These are phyloP conservation scores for Xylaria sp. DNA, from an alignment of 2,329 filamentous ascomycete species.

Conservation along the genomic window DNA sequence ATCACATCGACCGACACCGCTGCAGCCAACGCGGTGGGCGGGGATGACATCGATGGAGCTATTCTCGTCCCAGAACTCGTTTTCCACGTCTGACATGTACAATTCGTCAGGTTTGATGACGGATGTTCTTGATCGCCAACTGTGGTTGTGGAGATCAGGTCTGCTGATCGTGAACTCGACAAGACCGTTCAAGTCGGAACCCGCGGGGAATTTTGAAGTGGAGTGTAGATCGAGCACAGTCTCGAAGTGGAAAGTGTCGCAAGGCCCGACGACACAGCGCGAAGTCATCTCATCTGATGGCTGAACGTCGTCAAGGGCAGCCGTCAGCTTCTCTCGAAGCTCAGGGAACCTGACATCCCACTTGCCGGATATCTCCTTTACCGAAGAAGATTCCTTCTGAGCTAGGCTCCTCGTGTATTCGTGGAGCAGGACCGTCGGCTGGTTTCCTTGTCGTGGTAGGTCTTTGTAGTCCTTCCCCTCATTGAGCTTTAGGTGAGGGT, in stretches of 20 bases:
- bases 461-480: conserved; percentile 62
- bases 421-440: conserved; percentile 61
- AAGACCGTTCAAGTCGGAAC: conserved; percentile 69
- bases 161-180: conserved; percentile 69
- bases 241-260: conserved; percentile 71
- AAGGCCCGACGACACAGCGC: conserved; percentile 55
- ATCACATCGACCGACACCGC: conserved; percentile 58
- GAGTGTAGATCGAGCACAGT: conserved; percentile 69
- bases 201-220: conserved; percentile 65
- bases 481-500: conserved; percentile 67
- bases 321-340: conserved; percentile 63
- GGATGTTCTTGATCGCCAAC: conserved; percentile 70
- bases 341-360: conserved; percentile 70
- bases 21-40: conserved; percentile 64
- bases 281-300: conserved; percentile 49
- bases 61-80: conserved; percentile 58
- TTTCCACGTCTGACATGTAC: conserved; percentile 55
- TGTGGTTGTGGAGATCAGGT: conserved; percentile 63
- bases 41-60: conserved; percentile 63
- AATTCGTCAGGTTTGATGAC: conserved; percentile 68
- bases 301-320: conserved; percentile 59
- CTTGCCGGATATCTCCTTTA: conserved; percentile 62
- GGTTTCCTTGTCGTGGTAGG: conserved; percentile 62
- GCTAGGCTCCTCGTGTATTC: conserved; percentile 67
- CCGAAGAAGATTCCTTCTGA: conserved; percentile 66